These are phyloP conservation scores for Aspergillus ustus DNA, from an alignment of 2,329 filamentous ascomycete species.

Conservation along the genomic window DNA sequence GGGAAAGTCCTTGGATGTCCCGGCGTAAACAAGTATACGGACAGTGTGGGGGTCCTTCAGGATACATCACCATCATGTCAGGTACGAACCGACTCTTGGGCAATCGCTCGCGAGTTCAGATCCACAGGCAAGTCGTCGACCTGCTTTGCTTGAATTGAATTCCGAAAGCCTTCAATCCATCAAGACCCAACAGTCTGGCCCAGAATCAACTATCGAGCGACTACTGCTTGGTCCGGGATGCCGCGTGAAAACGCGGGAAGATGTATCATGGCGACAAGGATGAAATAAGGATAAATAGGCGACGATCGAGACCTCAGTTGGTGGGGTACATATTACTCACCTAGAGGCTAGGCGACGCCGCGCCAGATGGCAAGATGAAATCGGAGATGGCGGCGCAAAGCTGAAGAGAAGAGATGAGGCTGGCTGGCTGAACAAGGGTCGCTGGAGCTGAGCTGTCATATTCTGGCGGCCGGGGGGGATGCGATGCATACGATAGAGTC, in stretches of 20 bases:
- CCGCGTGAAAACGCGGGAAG: not conserved
- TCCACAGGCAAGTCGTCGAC: not conserved
- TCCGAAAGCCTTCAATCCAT: not conserved
- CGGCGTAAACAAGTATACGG: not conserved
- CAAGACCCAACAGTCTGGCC: not conserved
- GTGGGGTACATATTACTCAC: not conserved
- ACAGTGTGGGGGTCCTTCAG: not conserved
- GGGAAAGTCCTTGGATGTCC: not conserved
- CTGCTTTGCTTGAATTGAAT: not conserved
- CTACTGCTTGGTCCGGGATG: not conserved
- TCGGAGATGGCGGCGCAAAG: not conserved
- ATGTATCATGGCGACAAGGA: constrained; percentile 1
- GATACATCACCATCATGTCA: not conserved
- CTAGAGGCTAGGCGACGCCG: not conserved
- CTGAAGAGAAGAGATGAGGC: not conserved
- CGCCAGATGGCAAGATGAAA: not conserved
- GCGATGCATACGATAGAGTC: constrained; percentile 19
- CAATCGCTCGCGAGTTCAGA: not conserved
- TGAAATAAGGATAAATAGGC: not conserved
- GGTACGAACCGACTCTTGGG: not conserved
- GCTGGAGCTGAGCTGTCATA: constrained; percentile 17
- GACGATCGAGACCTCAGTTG: constrained; percentile 4
- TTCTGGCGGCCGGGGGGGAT: constrained; percentile 4
- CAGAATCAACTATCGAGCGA: not conserved
- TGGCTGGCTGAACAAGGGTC: not conserved